phyloP scores from a whole-genome alignment of 768 basidiomycete species.

The Ramaria rubella region DNA sequence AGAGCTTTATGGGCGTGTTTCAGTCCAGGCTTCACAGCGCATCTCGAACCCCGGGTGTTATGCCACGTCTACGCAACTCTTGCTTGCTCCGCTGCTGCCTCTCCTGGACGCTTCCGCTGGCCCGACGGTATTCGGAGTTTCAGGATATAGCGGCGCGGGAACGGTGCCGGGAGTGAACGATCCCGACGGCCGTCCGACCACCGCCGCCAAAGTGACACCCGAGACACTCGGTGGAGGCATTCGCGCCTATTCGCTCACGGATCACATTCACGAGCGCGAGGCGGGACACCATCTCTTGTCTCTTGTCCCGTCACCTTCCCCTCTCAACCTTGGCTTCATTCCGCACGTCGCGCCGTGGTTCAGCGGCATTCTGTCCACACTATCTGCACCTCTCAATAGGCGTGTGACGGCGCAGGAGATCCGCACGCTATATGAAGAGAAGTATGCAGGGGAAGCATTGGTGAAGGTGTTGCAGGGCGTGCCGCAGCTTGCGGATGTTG shows the following conservation, averaged over 20 bases:
- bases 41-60: slow-evolving; percentile 99
- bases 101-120: slow-evolving; percentile 46
- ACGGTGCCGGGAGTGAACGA: slow-evolving; percentile 65
- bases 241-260: slow-evolving; percentile 84
- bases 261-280: slow-evolving; percentile 98
- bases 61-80: slow-evolving; percentile 86
- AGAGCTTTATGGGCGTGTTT: slow-evolving; percentile 83
- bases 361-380: slow-evolving; percentile 87
- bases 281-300: slow-evolving; percentile 75
- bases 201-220: slow-evolving; percentile 74
- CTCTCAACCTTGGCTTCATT: slow-evolving; percentile 70
- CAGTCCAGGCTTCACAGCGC: slow-evolving; percentile 64
- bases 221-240: slow-evolving; percentile 71
- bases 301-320: slow-evolving; percentile 22
- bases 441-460: slow-evolving; percentile 70
- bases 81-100: slow-evolving; percentile 81
- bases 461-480: slow-evolving; percentile 58
- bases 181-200: slow-evolving; percentile 62
- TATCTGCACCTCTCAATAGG: slow-evolving; percentile 71
- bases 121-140: slow-evolving; percentile 87
- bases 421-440: slow-evolving; percentile 62
- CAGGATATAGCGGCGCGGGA: slow-evolving; percentile 94
- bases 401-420: slow-evolving; percentile 68
- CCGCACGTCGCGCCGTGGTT: slow-evolving; percentile 92
- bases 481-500: slow-evolving; percentile 67